Evolutionary conservation across 495 filamentous ascomycete genomes (phyloP).

Genomic region (Trypethelium eluteriae): DNA sequence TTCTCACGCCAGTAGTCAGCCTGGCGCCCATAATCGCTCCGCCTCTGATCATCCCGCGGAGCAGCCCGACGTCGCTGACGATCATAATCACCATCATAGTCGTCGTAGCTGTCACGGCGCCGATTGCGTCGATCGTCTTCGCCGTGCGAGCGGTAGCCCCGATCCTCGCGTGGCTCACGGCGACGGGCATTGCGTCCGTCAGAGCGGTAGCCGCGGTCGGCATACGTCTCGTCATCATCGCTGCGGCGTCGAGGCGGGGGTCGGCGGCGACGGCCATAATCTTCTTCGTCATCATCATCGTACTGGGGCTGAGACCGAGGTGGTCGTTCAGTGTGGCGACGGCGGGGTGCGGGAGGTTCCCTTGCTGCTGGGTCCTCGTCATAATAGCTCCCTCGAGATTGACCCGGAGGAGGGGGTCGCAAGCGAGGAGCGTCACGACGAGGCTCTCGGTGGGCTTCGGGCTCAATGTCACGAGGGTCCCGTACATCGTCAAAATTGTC

Average conservation of each 20-base stretch:
- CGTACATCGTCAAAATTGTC: not conserved
- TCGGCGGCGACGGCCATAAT: not conserved
- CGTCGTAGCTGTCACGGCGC: constrained; percentile 15
- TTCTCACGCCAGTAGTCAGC: not conserved
- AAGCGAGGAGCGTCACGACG: constrained; percentile 15
- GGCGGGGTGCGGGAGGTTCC: constrained; percentile 11
- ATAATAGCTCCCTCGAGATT: constrained; percentile 12
- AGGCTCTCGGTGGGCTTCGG: constrained; percentile 8
- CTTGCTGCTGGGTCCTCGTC: constrained; percentile 5
- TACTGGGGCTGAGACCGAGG: constrained; percentile 11
- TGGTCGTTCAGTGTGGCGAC: constrained; percentile 12
- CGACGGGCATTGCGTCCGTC: not conserved
- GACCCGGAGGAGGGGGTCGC: constrained; percentile 9
- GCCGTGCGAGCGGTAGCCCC: constrained; percentile 1
- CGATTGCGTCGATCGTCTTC: constrained; percentile 11
- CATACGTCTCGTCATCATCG: constrained; percentile 17
- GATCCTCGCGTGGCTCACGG: not conserved
- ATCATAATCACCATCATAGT: constrained; percentile 19
- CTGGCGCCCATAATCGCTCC: not conserved
- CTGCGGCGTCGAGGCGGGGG: constrained; percentile 12
- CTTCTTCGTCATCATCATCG: constrained; percentile 17
- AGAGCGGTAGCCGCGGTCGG: constrained; percentile 17
- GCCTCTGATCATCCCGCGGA: not conserved
- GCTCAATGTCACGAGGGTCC: constrained; percentile 7
- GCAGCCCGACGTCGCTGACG: not conserved